Conservation (phyloP, 2,329 filamentous ascomycete species). For the Ophiocordyceps robertsii region DNA sequence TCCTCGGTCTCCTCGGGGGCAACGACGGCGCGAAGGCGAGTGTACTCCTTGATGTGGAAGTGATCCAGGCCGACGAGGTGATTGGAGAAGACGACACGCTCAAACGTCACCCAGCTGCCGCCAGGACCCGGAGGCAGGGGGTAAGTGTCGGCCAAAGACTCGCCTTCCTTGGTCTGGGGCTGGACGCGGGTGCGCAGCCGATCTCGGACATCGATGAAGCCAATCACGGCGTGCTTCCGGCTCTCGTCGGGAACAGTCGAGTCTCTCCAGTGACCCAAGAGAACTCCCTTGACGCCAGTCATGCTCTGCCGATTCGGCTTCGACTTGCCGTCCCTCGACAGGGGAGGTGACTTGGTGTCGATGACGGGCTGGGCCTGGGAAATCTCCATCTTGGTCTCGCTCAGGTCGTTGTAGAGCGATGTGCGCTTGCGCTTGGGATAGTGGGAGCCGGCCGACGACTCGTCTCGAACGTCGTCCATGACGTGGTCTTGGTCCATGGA, state of each 20-base stretch:
- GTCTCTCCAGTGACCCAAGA: slow-evolving; percentile 48
- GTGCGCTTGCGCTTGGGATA: slow-evolving; percentile 44
- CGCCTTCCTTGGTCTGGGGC: slow-evolving; percentile 31
- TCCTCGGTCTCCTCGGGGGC: slow-evolving; percentile 20
- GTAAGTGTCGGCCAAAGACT: slow-evolving; percentile 29
- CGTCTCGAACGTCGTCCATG: slow-evolving; percentile 28
- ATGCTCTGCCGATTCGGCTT: slow-evolving; percentile 16
- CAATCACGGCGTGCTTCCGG: slow-evolving; percentile 45
- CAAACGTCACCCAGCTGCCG: slow-evolving; percentile 52
- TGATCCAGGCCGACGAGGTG: slow-evolving; percentile 43
- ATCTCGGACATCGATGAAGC: slow-evolving; percentile 49
- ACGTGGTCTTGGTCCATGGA: slow-evolving; percentile 27
- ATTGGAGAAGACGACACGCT: slow-evolving; percentile 42
- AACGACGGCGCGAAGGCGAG: slow-evolving; percentile 35
- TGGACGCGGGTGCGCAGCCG: slow-evolving; percentile 47
- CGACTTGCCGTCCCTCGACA: slow-evolving; percentile 7
- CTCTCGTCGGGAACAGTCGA: slow-evolving; percentile 33
- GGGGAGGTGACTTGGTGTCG: slow-evolving; percentile 12
- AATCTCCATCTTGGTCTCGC: slow-evolving; percentile 32
- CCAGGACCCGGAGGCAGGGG: slow-evolving; percentile 43
- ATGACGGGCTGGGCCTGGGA: slow-evolving; percentile 15
- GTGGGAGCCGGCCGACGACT: slow-evolving; percentile 21
- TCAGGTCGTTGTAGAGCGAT: slow-evolving; percentile 33
- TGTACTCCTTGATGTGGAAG: slow-evolving; percentile 48
- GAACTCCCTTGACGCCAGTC: slow-evolving; percentile 28